Evolutionary conservation across 2,329 filamentous ascomycete genomes (phyloP).

Genomic region (Epichloe sibirici): DNA sequence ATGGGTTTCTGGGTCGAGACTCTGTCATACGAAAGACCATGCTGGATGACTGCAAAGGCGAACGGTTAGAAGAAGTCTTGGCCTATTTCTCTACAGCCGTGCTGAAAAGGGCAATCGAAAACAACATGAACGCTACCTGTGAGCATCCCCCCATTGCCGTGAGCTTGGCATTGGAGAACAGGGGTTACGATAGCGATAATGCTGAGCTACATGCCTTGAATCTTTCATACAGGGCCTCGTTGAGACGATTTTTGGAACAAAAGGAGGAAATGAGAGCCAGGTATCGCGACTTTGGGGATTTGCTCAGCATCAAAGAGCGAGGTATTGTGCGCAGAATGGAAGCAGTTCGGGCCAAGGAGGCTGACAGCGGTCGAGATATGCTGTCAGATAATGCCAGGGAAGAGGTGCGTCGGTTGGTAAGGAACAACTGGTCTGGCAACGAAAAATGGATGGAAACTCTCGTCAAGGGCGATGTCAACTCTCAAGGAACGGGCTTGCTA

Average conservation of each 20-base stretch:
- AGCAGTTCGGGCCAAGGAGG: slow-evolving; percentile 23
- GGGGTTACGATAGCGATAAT: slow-evolving; percentile 42
- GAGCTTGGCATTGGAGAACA: slow-evolving; percentile 44
- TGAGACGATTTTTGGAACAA: slow-evolving; percentile 44
- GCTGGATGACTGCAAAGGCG: slow-evolving; percentile 91
- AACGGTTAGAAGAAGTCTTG: slow-evolving; percentile 77
- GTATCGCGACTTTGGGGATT: slow-evolving; percentile 51
- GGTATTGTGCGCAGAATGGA: slow-evolving; percentile 43
- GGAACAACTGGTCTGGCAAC: slow-evolving; percentile 68
- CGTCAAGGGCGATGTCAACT: slow-evolving; percentile 50
- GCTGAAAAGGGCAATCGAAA: slow-evolving; percentile 53
- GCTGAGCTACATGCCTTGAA: slow-evolving; percentile 51
- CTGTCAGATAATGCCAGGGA: slow-evolving; percentile 30
- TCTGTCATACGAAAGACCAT: slow-evolving; percentile 80
- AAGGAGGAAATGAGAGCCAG: slow-evolving; percentile 47
- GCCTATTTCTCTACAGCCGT: slow-evolving; percentile 75
- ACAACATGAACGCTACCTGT: slow-evolving; percentile 24
- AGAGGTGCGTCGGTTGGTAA: slow-evolving; percentile 47
- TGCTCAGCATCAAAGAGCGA: slow-evolving; percentile 51
- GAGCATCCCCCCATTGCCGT: slow-evolving; percentile 37
- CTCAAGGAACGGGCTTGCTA: slow-evolving; percentile 50
- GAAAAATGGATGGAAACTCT: slow-evolving; percentile 62
- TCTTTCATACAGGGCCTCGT: slow-evolving; percentile 58
- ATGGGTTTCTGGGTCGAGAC: slow-evolving; percentile 68
- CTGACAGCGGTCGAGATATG: slow-evolving; percentile 15